Percentiles rank a stretch among this genome's conserved stretches.
These are phyloP conservation scores for Pleurotus ostreatus DNA, from an alignment of 768 basidiomycete species.

Conservation along the genomic window DNA sequence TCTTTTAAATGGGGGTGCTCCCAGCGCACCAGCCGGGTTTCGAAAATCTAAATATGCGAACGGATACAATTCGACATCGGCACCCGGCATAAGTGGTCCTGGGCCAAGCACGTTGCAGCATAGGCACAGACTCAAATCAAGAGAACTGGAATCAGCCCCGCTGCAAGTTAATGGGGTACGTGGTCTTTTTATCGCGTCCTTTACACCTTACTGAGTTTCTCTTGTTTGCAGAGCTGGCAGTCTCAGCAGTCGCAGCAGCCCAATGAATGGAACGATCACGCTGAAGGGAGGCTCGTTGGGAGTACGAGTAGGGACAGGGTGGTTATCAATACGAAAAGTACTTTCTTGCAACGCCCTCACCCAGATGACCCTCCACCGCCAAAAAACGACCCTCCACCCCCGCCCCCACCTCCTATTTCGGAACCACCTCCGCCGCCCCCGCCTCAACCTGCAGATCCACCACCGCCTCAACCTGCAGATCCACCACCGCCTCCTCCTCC, in stretches of 20 bases:
- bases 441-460: constrained; percentile 18
- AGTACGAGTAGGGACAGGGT: constrained; percentile 8
- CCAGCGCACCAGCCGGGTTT: constrained; percentile 19
- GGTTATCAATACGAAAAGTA: constrained; percentile 18
- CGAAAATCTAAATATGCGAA: constrained; percentile 41
- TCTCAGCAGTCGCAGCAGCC: constrained; percentile 18
- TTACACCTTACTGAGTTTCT: constrained; percentile 2
- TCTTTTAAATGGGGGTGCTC: constrained; percentile 36
- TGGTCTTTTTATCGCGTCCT: background rate
- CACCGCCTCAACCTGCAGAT: constrained; percentile 17
- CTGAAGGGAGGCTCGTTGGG: constrained; percentile 1
- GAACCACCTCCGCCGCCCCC: constrained; percentile 23
- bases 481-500: constrained; percentile 22
- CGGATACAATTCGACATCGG: constrained; percentile 22
- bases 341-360: constrained; percentile 10
- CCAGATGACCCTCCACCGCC: constrained; percentile 4
- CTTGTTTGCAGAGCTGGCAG: constrained; percentile 20
- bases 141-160: constrained; percentile 14
- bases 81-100: constrained; percentile 9
- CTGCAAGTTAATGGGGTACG: background rate
- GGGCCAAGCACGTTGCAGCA: constrained; percentile 19
- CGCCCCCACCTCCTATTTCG: constrained; percentile 18
- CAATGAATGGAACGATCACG: constrained; percentile 18
- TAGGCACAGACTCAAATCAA: constrained; percentile 15
- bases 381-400: constrained; percentile 2